Percentiles rank a stretch among this genome's conserved stretches.
These are phyloP conservation scores for Hamigera avellanea DNA, from an alignment of 495 filamentous ascomycete species.

Conservation along the genomic window DNA sequence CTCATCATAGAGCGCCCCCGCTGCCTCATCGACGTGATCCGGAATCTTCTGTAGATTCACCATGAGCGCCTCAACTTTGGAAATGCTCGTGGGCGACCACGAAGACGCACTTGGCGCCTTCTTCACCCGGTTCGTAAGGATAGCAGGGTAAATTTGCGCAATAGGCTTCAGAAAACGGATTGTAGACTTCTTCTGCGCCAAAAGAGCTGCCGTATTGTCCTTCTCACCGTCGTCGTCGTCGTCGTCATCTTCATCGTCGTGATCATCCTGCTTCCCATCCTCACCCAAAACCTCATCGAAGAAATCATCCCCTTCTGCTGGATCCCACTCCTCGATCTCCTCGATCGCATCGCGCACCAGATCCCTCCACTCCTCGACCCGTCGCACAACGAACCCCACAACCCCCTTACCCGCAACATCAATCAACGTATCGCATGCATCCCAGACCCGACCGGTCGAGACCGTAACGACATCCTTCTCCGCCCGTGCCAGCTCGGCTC, in stretches of 20 bases:
- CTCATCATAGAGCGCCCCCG: conserved; percentile 36
- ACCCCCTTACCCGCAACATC: conserved; percentile 53
- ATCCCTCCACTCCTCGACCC: conserved; percentile 55
- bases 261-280: conserved; percentile 31
- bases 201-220: conserved; percentile 16
- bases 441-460: conserved; percentile 40
- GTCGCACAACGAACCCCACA: conserved; percentile 45
- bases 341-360: conserved; percentile 68
- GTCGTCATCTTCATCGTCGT: conserved; percentile 27
- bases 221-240: conserved; percentile 24
- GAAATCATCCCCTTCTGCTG: conserved; percentile 48
- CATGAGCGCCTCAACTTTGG: conserved; percentile 22
- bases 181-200: conserved; percentile 25
- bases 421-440: conserved; percentile 61
- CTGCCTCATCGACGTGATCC: conserved; percentile 35
- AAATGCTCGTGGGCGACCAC: conserved; percentile 5
- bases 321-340: conserved; percentile 78
- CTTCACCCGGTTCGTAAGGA: conserved; percentile 26
- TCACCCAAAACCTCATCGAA: conserved; percentile 30
- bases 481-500: conserved; percentile 13
- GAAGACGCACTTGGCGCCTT: conserved; percentile 11
- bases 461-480: conserved; percentile 29
- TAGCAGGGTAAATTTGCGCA: conserved; percentile 29
- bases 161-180: conserved; percentile 31
- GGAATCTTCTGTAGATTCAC: conserved; percentile 24